Evolutionary conservation across 495 filamentous ascomycete species (phyloP), one percentile per base, ranked within the genome.

Genomic region (Aspergillus sclerotiicarbonarius): DNA sequence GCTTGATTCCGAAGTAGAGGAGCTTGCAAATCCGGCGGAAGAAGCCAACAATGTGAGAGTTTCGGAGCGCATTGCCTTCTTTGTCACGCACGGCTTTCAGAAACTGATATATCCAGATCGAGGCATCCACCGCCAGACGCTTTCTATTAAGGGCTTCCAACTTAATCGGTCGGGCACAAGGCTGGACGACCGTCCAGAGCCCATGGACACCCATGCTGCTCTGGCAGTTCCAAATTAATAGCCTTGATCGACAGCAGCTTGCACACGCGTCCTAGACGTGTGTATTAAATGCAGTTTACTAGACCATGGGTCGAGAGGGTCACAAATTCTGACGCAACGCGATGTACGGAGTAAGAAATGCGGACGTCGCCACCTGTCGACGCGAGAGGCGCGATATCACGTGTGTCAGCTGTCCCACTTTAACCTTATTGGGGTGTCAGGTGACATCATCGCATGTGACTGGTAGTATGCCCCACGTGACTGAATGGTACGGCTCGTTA

Each of bases 51-150:
- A 98, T 81, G 63, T 98, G 94, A 16, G 87, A 90, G 72, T 96
- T 98, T 53, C 92, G 90, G 29, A 98, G 82, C 1, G 94, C 95
- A 67, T 98, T 96, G 39, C 94, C 94, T 75, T 98, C 94, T 66
- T 96, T 96, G 73, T 98, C 94, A 64, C 94, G 91, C 2, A 98
- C 95, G 16, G 94, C 94, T 76, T 98, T 98, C 60, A 98, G 83
- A 68, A 98, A 98, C 69, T 98, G 94, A 76, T 98, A 98, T 57
- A 98, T 97, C 94, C 94, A 98, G 66, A 98, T 98, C 3, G 91
- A 96, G 52, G 95, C 94, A 73, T 98, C 94, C 71, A 98, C 90
- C 30, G 94, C 94, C 57, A 98, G 85, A 20, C 94, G 90, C 70
- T 96, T 96, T 58, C 87, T 87, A 70, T 96, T 96, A 51, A 98